phyloP scores from a whole-genome alignment of 148 eudicot species.

The Vaccinium myrtillus region DNA sequence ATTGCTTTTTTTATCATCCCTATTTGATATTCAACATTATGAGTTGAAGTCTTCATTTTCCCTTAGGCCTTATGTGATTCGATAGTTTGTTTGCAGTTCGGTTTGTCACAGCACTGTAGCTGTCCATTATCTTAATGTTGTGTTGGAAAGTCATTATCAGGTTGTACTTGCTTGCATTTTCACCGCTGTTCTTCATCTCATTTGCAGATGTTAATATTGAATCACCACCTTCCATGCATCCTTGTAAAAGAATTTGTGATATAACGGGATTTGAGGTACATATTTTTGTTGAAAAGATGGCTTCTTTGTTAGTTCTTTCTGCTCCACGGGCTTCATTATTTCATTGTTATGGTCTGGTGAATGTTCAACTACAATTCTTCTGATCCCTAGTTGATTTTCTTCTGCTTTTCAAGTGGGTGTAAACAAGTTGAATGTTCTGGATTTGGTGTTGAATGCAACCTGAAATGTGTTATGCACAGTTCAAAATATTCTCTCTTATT shows the following conservation, averaged over 20 bases:
- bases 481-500: background rate
- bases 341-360: background rate
- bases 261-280: slow-evolving; percentile 89
- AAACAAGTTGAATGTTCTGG: background rate
- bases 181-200: slow-evolving; percentile 6
- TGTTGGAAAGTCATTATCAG: background rate
- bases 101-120: background rate
- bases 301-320: background rate
- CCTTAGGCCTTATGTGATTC: background rate
- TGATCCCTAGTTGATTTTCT: background rate
- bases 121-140: background rate
- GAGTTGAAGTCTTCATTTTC: background rate
- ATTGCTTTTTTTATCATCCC: background rate
- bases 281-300: slow-evolving; percentile 1
- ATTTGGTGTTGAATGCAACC: slow-evolving; percentile 2
- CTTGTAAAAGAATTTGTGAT: slow-evolving; percentile 86
- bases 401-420: background rate
- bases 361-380: background rate
- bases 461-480: background rate
- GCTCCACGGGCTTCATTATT: background rate
- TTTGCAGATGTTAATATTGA: slow-evolving; percentile 85
- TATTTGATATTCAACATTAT: background rate
- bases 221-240: slow-evolving; percentile 94
- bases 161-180: background rate
- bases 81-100: background rate